phyloP scores from a whole-genome alignment of 768 basidiomycete species.

The Leccinum broughii region DNA sequence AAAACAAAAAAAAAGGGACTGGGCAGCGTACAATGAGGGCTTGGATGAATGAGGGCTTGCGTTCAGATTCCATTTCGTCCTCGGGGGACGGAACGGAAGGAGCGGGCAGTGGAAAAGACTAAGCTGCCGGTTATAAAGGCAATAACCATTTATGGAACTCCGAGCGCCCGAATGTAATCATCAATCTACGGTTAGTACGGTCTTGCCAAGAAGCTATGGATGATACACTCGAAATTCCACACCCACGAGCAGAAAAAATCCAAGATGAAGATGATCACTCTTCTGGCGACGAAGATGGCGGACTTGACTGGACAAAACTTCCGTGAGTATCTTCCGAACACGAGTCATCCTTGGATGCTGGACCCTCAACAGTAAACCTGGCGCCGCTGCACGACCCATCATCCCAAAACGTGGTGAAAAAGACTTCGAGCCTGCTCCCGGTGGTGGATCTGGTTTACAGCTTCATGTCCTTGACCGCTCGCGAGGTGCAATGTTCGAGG shows the following conservation, averaged over 20 bases:
- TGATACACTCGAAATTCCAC: constrained; percentile 53
- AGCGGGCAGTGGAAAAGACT: not conserved
- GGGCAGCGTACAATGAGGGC: constrained; percentile 45
- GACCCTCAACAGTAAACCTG: constrained; percentile 20
- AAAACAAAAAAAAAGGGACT: constrained; percentile 9
- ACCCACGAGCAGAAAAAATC: constrained; percentile 11
- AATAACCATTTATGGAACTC: constrained; percentile 13
- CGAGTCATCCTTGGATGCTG: constrained; percentile 7
- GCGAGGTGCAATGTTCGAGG: constrained; percentile 84
- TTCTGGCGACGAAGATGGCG: constrained; percentile 73
- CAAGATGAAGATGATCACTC: constrained; percentile 45
- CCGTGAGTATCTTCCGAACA: constrained; percentile 41
- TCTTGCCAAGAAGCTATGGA: constrained; percentile 46
- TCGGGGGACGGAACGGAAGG: constrained; percentile 9
- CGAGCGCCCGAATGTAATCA: not conserved
- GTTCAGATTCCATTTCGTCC: constrained; percentile 29
- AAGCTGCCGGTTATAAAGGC: not conserved
- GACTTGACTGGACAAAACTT: constrained; percentile 81
- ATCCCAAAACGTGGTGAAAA: constrained; percentile 98
- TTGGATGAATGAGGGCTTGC: constrained; percentile 44
- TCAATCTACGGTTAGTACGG: not conserved
- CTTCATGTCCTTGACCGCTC: constrained; percentile 77
- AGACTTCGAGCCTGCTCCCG: constrained; percentile 83
- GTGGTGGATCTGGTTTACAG: constrained; percentile 72
- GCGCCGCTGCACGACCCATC: constrained; percentile 50